Evolutionary conservation across 345 rosid genomes (phyloP).

Genomic region (Punica granatum): DNA sequence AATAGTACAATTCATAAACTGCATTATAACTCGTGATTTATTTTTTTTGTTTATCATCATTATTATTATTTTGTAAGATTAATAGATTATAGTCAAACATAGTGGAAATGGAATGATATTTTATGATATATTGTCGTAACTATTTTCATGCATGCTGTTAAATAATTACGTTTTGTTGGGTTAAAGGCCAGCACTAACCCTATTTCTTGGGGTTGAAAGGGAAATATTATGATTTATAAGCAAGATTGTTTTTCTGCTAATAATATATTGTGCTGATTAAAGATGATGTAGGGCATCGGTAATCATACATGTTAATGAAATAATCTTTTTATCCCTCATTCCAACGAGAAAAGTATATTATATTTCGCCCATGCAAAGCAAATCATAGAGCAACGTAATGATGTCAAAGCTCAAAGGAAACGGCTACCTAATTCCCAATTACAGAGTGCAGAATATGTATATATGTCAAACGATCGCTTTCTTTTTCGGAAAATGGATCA

Average conservation of each 20-base stretch:
- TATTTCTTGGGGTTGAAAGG: neutral
- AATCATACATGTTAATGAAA: neutral
- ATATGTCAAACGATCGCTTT: too few species aligned
- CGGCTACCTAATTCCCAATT: too few species aligned
- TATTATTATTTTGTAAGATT: too few species aligned
- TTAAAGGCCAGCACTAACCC: neutral
- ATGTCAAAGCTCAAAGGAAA: too few species aligned
- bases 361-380: neutral
- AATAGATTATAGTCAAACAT: neutral
- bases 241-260: neutral
- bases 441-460: too few species aligned
- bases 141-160: neutral
- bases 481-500: too few species aligned
- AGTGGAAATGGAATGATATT: neutral
- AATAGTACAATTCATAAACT: too few species aligned
- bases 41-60: too few species aligned
- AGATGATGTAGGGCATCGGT: neutral
- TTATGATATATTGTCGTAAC: too few species aligned
- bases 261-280: neutral
- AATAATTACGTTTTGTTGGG: neutral
- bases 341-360: neutral
- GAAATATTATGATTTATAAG: neutral
- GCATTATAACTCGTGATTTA: too few species aligned
- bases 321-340: neutral
- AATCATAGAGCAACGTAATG: neutral